Evolutionary conservation across 306 rosid genomes (phyloP).

Genomic region (Abrus precatorius): DNA sequence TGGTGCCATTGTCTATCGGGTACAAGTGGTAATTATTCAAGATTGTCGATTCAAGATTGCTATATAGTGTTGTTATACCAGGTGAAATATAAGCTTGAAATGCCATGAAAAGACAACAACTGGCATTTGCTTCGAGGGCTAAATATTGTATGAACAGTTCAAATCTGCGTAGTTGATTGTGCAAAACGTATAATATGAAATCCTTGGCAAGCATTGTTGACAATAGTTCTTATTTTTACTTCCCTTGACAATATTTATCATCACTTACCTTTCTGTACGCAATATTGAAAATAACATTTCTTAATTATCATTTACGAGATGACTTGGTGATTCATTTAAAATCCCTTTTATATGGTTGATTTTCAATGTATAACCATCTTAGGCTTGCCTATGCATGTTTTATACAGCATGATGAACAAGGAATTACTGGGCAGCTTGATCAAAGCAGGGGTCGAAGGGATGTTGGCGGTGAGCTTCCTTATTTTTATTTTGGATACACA

Average conservation of each 20-base stretch:
- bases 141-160: constrained; percentile 15
- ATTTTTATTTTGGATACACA: constrained; percentile 2
- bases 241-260: constrained; percentile 31
- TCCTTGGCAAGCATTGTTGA: constrained; percentile 12
- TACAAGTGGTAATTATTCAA: constrained; percentile 8
- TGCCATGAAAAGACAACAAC: not conserved
- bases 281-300: constrained; percentile 31
- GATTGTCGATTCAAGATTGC: constrained; percentile 13
- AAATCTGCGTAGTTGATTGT: not conserved
- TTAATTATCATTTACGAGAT: constrained; percentile 46
- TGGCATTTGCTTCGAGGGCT: constrained; percentile 19
- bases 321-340: constrained; percentile 53
- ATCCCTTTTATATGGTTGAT: constrained; percentile 44
- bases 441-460: constrained; percentile 62
- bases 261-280: constrained; percentile 10
- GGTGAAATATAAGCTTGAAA: constrained; percentile 38
- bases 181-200: constrained; percentile 12
- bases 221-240: constrained; percentile 34
- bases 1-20: not conserved
- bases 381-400: constrained; percentile 81
- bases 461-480: constrained; percentile 69
- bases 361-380: constrained; percentile 65
- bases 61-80: not conserved
- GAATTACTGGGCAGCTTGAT: constrained; percentile 66
- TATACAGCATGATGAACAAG: constrained; percentile 77